Base-by-base conservation (phyloP, 2,329 filamentous ascomycete species). In the Colletotrichum sp. region DNA sequence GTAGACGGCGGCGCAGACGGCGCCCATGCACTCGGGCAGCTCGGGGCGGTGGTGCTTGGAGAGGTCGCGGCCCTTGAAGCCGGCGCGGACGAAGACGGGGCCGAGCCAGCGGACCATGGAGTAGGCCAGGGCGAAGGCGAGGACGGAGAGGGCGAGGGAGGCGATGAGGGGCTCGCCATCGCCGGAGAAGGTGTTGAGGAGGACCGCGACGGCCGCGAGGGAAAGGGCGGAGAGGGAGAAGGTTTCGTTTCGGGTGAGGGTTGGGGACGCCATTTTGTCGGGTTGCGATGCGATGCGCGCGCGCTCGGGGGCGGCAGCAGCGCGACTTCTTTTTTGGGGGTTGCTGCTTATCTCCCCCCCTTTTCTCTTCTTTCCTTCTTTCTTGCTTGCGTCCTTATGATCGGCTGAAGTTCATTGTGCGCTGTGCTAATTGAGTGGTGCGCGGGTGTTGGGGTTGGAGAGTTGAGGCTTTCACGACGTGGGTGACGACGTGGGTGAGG, bases 21-120 rank as follows among this genome's bases (percentile, higher is more conserved):
- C 95, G 34, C 97, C 97, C 96, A 99, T 98, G 79, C 95, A 96
- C 85, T 99, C 97, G 26, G 97, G 97, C 80, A 98, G 94, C 84
- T 97, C 95, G 75, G 90, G 90, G 78, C 91, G 91, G 80, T 92
- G 82, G 59, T 83, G 79, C 83, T 89, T 99, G 82, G 94, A 93
- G 89, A 98, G 89, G 84, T 99, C 97, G 81, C 91, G 94, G 71
- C 97, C 97, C 83, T 96, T 97, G 82, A 98, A 91, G 18, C 96
- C 97, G 48, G 95, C 95, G 79, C 91, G 92, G 83, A 98, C 93
- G 83, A 99, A 98, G 2, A 94, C 93, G 71, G 95, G 93, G 2
- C 96, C 96, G 7, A 98, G 93, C 96, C 96, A 98, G 87, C 94
- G 90, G 84, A 98, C 96, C 87, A 98, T 91, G 80, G 94, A 92